Base-by-base conservation (phyloP, 2,329 filamentous ascomycete species). In the Ophiostoma himal-ulmi region DNA sequence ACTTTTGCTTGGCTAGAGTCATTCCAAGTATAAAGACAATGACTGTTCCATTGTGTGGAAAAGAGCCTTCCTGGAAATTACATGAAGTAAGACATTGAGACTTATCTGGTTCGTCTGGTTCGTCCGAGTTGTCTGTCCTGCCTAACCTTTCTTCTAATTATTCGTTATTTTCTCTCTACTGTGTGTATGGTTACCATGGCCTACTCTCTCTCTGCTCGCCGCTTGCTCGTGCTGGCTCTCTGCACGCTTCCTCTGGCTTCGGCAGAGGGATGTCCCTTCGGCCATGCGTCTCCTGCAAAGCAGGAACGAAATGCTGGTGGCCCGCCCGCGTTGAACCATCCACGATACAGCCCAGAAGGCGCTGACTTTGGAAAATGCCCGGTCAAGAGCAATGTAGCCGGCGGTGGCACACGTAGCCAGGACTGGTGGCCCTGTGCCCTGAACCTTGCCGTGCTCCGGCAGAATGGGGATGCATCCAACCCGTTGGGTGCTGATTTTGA, bases 391-490 rank as follows among this genome's bases (percentile, higher is more conserved):
- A 67, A 66, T 26, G 71, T 80, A 54, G 83, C 79, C 70, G 89
- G 89, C 74, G 86, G 86, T 75, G 91, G 91, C 76, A 91, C 89
- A 75, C 81, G 82, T 72, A 92, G 88, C 82, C 77, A 75, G 69
- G 89, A 93, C 82, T 92, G 90, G 88, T 93, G 91, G 91, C 91
- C 91, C 69, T 84, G 88, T 71, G 81, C 85, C 75, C 80, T 93
- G 73, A 86, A 82, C 77, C 83, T 92, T 74, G 88, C 89, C 81
- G 88, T 93, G 76, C 86, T 94, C 68, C 90, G 91, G 76, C 91
- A 93, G 80, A 86, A 92, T 77, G 87, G 84, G 44, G 76, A 83
- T 26, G 81, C 83, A 70, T 86, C 86, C 73, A 90, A 91, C 79
- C 91, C 91, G 0, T 78, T 88, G 73, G 84, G 80, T 75, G 81